Evolutionary conservation across 106 monocot genomes (phyloP).

Genomic region (Amphibolis antarctica): DNA sequence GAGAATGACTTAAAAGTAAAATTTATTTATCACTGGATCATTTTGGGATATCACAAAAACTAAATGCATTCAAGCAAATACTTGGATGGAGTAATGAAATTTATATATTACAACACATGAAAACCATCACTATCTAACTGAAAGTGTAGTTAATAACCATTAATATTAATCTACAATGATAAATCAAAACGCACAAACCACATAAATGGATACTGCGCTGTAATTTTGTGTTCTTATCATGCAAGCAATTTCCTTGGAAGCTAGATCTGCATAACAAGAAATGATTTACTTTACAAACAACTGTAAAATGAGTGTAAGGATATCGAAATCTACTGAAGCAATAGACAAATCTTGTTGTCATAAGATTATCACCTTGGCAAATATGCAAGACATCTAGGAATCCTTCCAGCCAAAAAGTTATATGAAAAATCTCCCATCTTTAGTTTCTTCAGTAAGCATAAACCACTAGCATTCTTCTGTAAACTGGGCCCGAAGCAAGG

Average conservation of each 20-base stretch:
- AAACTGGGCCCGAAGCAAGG: slow-evolving; percentile 20
- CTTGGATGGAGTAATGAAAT: no score
- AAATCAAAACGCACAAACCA: slow-evolving; percentile 17
- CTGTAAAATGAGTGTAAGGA: background rate
- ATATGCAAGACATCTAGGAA: slow-evolving; percentile 55
- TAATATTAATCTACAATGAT: no score
- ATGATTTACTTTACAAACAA: no score
- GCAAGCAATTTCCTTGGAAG: slow-evolving; percentile 70
- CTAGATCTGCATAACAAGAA: slow-evolving; percentile 36
- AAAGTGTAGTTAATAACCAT: no score
- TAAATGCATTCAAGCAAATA: no score
- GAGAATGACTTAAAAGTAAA: no score
- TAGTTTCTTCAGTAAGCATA: slow-evolving; percentile 37
- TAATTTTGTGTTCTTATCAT: slow-evolving; percentile 25
- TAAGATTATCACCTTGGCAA: slow-evolving; percentile 37
- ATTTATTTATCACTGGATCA: no score
- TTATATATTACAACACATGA: no score
- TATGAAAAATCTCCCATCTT: slow-evolving; percentile 67
- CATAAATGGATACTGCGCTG: slow-evolving; percentile 50
- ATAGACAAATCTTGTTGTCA: background rate
- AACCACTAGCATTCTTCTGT: slow-evolving; percentile 19
- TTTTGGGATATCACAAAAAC: no score
- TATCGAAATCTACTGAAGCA: background rate
- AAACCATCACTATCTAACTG: no score
- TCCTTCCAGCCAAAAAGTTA: slow-evolving; percentile 63